Base-by-base conservation (phyloP, 768 basidiomycete species). In the Cantharellus anzutake region DNA sequence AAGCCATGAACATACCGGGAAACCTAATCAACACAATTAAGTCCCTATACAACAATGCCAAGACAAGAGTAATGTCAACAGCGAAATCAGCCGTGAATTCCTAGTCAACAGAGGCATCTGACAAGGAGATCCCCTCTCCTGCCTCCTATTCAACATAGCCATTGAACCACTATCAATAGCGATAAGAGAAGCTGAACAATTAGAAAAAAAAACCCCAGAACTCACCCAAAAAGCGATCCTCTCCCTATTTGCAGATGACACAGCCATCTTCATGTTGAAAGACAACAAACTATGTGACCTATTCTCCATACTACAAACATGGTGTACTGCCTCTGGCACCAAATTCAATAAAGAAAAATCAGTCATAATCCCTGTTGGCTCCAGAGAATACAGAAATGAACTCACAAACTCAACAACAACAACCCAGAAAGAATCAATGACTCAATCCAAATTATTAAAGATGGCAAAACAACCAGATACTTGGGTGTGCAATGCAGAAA, bases 311-410 rank as follows among this genome's bases (percentile, higher is more conserved):
- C 62, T 69, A 0, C 57, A 63, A 0, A 61, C 5, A 5, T 68
- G 68, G 68, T 68, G 67, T 44, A 3, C 35, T 35, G 67, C 68
- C 2, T 63, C 68, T 0, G 57, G 63, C 0, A 68, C 67, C 0
- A 68, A 63, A 14, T 68, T 68, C 63, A 68, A 68, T 51, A 44
- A 59, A 0, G 42, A 29, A 0, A 68, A 68, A 44, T 68, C 67
- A 2, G 65, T 64, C 41, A 60, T 68, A 0, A 59, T 68, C 0
- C 67, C 66, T 0, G 57, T 68, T 2, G 67, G 67, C 0, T 29
- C 60, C 0, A 35, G 0, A 1, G 42, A 34, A 5, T 56, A 64
- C 61, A 5, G 66, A 2, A 20, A 41, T 11, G 4, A n/a, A 0
- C 41, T 67, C 48, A 63, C 3, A 14, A 16, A 41, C 14, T 38